Evolutionary conservation across 352 stramenopile genomes (phyloP).

Genomic region (Globisporangium heterothallicum): DNA sequence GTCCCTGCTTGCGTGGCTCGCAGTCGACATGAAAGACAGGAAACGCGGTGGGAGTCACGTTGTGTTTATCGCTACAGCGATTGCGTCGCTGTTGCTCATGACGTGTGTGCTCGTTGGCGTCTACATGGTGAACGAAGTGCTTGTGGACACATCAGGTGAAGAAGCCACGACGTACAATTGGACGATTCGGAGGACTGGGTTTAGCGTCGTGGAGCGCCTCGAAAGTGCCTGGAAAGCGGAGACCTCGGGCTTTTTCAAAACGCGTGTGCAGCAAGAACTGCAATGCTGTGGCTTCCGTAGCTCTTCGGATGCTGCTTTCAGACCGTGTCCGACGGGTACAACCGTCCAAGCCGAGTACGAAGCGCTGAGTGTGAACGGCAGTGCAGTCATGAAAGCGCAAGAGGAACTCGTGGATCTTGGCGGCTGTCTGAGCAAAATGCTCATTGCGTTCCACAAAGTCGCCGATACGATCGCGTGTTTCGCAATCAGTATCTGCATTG

Average conservation of each 20-base stretch:
- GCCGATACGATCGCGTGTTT: slow-evolving; percentile 38
- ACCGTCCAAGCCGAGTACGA: slow-evolving; percentile 49
- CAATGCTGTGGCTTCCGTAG: slow-evolving; percentile 63
- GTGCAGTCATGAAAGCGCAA: slow-evolving; percentile 33
- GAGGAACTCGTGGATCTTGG: slow-evolving; percentile 40
- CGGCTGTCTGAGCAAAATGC: slow-evolving; percentile 48
- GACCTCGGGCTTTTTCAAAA: slow-evolving; percentile 32
- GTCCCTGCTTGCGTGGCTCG: slow-evolving; percentile 45
- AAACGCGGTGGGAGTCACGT: slow-evolving; percentile 25
- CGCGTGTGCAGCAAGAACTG: slow-evolving; percentile 55
- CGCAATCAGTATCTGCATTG: slow-evolving; percentile 21
- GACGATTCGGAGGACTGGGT: slow-evolving; percentile 65
- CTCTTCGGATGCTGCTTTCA: slow-evolving; percentile 31
- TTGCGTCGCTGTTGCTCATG: slow-evolving; percentile 39
- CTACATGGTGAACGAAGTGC: slow-evolving; percentile 60
- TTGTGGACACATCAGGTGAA: slow-evolving; percentile 29
- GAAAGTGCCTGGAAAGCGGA: slow-evolving; percentile 41
- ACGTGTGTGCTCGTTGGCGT: slow-evolving; percentile 30
- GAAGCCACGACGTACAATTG: slow-evolving; percentile 56
- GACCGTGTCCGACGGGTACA: slow-evolving; percentile 47
- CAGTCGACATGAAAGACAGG: slow-evolving; percentile 39
- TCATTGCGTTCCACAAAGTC: slow-evolving; percentile 43
- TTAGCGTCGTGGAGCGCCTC: slow-evolving; percentile 51
- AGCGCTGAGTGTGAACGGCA: slow-evolving; percentile 53
- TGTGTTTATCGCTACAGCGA: slow-evolving; percentile 32